These are phyloP conservation scores for Xylaria scruposa DNA, from an alignment of 495 filamentous ascomycete species.

Conservation along the genomic window DNA sequence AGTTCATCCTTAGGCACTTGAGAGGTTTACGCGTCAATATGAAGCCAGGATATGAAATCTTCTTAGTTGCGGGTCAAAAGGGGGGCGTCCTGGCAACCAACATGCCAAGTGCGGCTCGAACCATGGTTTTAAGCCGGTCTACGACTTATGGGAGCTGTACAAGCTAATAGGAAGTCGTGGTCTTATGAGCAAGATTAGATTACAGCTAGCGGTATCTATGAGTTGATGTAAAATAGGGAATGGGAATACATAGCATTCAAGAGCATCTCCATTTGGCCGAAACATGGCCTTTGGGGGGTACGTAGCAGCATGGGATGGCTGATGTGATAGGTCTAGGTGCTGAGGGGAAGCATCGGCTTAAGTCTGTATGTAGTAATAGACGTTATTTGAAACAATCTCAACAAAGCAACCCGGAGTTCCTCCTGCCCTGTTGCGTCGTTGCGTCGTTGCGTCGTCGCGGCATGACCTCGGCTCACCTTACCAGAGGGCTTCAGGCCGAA, in stretches of 20 bases:
- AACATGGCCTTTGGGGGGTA: not conserved
- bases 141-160: not conserved
- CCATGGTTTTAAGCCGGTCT: not conserved
- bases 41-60: not conserved
- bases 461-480: not conserved
- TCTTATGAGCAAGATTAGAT: not conserved
- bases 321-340: not conserved
- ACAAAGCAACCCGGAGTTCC: slow-evolving; percentile 1
- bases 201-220: not conserved
- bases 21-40: not conserved
- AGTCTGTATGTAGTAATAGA: not conserved
- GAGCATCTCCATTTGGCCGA: slow-evolving; percentile 3
- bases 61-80: not conserved
- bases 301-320: not conserved
- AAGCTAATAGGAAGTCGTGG: not conserved
- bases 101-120: not conserved
- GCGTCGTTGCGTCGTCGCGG: not conserved
- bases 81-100: not conserved
- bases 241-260: not conserved
- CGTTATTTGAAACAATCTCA: not conserved
- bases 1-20: not conserved
- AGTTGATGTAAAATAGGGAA: not conserved
- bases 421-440: not conserved
- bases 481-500: not conserved
- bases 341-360: not conserved